These are phyloP conservation scores for Leersia perrieri DNA, from an alignment of 176 grass and related monocot genomes.

Conservation along the genomic window DNA sequence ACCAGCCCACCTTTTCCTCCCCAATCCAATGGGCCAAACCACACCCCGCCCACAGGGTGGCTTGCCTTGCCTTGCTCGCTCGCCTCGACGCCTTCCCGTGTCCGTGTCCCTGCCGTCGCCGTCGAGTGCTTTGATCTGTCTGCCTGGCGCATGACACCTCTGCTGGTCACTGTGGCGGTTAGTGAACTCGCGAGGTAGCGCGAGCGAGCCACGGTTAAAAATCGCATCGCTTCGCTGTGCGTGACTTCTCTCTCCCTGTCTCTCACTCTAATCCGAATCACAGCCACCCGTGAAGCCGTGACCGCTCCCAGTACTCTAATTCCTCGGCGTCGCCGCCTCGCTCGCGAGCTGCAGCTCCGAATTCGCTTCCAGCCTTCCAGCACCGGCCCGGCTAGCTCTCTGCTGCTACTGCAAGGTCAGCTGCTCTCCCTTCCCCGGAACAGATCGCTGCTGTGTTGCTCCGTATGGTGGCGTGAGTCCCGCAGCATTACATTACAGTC, in stretches of 20 bases:
- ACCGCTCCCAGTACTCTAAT: neutral
- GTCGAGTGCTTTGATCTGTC: neutral
- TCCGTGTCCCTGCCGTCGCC: neutral
- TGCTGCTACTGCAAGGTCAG: neutral
- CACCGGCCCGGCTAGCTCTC: neutral
- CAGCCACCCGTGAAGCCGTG: neutral
- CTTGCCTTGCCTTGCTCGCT: neutral
- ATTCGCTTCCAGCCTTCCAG: neutral
- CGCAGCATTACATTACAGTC: neutral
- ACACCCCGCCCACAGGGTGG: neutral
- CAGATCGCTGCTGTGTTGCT: too few relatives aligned
- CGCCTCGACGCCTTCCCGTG: neutral
- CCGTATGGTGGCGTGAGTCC: neutral
- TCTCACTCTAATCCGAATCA: conserved; percentile 13
- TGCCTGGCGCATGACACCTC: neutral
- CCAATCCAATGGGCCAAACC: neutral
- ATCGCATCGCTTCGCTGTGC: neutral
- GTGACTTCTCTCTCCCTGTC: neutral
- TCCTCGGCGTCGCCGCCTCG: neutral
- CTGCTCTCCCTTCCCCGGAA: neutral
- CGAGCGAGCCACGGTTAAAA: neutral
- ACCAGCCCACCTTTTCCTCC: neutral
- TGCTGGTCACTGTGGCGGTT: neutral
- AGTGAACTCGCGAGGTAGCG: too few relatives aligned
- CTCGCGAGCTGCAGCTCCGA: neutral